A percentile compares a stretch with the other conserved stretches of the same genome.
phyloP scores from a whole-genome alignment of 169 alveolate species.

The Theileria orientalis region DNA sequence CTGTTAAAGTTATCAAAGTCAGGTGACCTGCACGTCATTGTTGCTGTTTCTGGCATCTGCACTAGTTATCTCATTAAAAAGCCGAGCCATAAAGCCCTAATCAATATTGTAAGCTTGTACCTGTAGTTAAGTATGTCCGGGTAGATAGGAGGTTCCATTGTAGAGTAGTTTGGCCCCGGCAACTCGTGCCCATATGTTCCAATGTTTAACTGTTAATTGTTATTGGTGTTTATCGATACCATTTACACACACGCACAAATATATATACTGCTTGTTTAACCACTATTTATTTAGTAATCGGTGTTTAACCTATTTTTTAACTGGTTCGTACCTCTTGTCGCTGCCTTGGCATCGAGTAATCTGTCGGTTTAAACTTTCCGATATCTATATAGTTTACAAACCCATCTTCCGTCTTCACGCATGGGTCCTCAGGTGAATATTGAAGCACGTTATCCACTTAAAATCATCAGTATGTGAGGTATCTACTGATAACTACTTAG shows the following conservation, averaged over 20 bases:
- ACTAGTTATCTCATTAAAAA: no score
- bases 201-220: background rate
- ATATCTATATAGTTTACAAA: slow-evolving; percentile 38
- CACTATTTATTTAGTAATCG: background rate
- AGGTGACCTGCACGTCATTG: slow-evolving; percentile 19
- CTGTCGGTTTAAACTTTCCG: slow-evolving; percentile 18
- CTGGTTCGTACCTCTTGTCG: background rate
- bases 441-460: slow-evolving; percentile 50
- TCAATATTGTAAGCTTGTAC: background rate
- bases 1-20: slow-evolving; percentile 45
- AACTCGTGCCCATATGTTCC: slow-evolving; percentile 17
- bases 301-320: background rate
- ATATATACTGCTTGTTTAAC: background rate
- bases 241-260: background rate
- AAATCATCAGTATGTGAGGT: background rate
- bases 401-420: slow-evolving; percentile 28
- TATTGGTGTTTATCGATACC: background rate
- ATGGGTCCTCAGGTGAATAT: slow-evolving; percentile 57
- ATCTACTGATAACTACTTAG: background rate
- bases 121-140: slow-evolving; percentile 50
- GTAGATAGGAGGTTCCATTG: slow-evolving; percentile 37
- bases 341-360: slow-evolving; percentile 18
- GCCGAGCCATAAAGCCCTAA: no score
- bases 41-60: no score
- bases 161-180: slow-evolving; percentile 35